These are phyloP conservation scores for Cephalotrichum gorgonifer DNA, from an alignment of 2,329 filamentous ascomycete species.

Conservation along the genomic window DNA sequence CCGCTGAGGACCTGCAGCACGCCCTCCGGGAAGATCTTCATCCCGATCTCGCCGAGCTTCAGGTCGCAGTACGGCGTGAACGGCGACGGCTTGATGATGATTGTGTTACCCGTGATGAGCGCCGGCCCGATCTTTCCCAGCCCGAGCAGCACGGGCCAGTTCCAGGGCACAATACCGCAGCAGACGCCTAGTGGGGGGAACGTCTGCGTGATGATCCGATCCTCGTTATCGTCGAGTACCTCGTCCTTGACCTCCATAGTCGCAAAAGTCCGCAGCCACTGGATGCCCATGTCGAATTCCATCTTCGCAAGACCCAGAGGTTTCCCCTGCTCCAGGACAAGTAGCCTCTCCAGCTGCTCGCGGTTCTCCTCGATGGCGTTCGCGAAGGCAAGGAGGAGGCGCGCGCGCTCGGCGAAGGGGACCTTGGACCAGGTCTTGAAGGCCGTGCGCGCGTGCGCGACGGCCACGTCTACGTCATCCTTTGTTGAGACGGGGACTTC, in stretches of 20 bases:
- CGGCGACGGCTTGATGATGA: constrained; percentile 48
- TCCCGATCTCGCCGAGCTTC: constrained; percentile 49
- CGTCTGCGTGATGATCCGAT: constrained; percentile 17
- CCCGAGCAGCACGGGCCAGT: constrained; percentile 42
- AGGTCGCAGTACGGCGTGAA: constrained; percentile 48
- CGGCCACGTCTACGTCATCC: constrained; percentile 19
- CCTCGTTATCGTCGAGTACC: constrained; percentile 14
- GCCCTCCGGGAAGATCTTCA: constrained; percentile 48
- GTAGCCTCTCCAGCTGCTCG: constrained; percentile 1
- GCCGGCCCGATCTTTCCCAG: constrained; percentile 45
- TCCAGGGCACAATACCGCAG: constrained; percentile 42
- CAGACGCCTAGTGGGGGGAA: constrained; percentile 30
- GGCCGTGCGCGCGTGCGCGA: constrained; percentile 15
- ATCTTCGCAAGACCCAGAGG: constrained; percentile 3
- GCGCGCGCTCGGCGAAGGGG: constrained; percentile 7
- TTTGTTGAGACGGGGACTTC: constrained; percentile 16
- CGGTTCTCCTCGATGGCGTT: neutral
- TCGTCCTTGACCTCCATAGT: constrained; percentile 6
- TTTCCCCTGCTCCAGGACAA: constrained; percentile 13
- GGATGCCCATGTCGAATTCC: too few species aligned
- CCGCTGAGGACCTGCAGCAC: constrained; percentile 53
- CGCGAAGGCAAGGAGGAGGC: neutral
- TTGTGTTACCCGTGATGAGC: constrained; percentile 42
- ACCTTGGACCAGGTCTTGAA: constrained; percentile 18
- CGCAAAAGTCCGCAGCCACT: neutral